Evolutionary conservation across 2,329 filamentous ascomycete genomes (phyloP).

Genomic region (Aureobasidium namibiae): DNA sequence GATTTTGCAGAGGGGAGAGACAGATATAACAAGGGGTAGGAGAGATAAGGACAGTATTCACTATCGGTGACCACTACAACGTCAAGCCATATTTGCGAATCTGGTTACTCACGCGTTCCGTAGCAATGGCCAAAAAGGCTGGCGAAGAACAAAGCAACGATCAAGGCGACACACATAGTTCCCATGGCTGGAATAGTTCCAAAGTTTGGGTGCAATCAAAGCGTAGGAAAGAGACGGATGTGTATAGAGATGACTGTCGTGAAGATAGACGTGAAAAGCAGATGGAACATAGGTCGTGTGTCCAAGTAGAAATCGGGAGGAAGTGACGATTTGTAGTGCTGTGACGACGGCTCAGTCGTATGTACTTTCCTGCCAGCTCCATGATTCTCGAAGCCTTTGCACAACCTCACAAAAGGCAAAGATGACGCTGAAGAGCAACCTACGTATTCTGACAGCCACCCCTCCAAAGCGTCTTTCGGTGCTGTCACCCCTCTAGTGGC

Average conservation of each 20-base stretch:
- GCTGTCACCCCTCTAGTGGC: not conserved
- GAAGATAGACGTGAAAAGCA: too few relatives aligned
- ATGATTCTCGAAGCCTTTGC: slow-evolving; percentile 3
- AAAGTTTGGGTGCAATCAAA: not conserved
- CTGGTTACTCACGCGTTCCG: not conserved
- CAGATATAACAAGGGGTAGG: too few relatives aligned
- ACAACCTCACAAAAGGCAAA: not conserved
- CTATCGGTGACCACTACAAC: too few relatives aligned
- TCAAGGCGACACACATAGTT: not conserved
- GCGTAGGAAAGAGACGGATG: not conserved
- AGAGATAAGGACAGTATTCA: too few relatives aligned
- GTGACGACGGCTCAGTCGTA: not conserved
- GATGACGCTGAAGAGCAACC: not conserved
- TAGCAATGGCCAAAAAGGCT: not conserved
- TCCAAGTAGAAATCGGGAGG: not conserved
- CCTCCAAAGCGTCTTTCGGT: not conserved
- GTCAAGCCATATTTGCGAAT: too few relatives aligned
- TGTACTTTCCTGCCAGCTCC: not conserved
- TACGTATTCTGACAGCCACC: not conserved
- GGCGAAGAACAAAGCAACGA: not conserved
- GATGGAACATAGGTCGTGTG: not conserved
- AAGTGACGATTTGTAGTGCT: slow-evolving; percentile 6
- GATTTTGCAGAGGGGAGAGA: too few relatives aligned
- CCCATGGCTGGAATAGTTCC: not conserved
- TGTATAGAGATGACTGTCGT: too few relatives aligned